Percentiles rank a stretch among this genome's conserved stretches.
Conservation (phyloP, 2,329 filamentous ascomycete species). For the Exophiala calicioides region DNA sequence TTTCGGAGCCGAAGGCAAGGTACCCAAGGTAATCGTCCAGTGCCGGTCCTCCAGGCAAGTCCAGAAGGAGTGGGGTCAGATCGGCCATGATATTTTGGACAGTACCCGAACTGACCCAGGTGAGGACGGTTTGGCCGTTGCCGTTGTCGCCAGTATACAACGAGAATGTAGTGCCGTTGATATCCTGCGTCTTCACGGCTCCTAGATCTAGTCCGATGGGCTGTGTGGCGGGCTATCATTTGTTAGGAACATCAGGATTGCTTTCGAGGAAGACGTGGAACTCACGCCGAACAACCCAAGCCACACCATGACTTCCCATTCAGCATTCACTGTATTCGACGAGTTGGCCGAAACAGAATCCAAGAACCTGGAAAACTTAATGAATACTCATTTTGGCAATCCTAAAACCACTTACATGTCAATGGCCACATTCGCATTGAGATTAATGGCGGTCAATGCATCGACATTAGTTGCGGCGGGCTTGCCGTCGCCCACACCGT, state of each 20-base stretch:
- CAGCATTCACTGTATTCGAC: conserved; percentile 39
- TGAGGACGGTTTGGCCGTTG: conserved; percentile 50
- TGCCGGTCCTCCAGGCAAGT: conserved; percentile 41
- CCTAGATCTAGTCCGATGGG: conserved; percentile 48
- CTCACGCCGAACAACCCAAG: conserved; percentile 53
- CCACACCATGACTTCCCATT: conserved; percentile 61
- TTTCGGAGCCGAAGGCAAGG: conserved; percentile 55
- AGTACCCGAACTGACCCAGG: conserved; percentile 48
- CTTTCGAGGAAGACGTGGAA: too few species aligned
- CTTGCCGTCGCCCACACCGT: conserved; percentile 48
- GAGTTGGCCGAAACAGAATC: conserved; percentile 48
- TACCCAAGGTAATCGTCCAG: conserved; percentile 53
- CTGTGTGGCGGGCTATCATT: conserved; percentile 48
- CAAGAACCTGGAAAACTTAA: too few species aligned
- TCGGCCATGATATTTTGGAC: conserved; percentile 51
- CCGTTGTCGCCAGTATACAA: conserved; percentile 48
- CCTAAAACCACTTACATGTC: too few species aligned
- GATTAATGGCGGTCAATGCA: conserved; percentile 37
- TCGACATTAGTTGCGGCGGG: conserved; percentile 39
- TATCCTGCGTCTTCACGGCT: conserved; percentile 36
- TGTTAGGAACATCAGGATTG: too few species aligned
- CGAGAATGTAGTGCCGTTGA: conserved; percentile 48
- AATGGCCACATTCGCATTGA: conserved; percentile 60
- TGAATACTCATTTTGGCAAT: too few species aligned
- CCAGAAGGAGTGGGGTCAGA: conserved; percentile 48